Evolutionary conservation across 2,329 filamentous ascomycete genomes (phyloP).

Genomic region (Pyrenophora graminea): DNA sequence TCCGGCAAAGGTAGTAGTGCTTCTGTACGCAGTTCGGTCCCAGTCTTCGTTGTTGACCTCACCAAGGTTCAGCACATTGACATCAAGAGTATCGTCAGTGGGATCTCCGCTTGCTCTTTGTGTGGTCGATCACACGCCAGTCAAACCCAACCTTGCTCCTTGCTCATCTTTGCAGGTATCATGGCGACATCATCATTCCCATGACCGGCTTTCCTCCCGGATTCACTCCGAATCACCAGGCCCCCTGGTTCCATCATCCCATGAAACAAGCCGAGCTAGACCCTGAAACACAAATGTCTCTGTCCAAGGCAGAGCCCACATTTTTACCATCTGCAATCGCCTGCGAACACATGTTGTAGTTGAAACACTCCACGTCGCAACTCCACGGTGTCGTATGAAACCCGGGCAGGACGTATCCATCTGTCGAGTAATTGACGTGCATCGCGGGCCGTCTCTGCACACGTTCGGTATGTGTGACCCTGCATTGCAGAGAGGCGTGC

Average conservation of each 20-base stretch:
- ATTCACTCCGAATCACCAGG: not conserved
- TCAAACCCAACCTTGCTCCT: not conserved
- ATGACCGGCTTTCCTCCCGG: slow-evolving; percentile 5
- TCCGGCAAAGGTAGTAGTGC: not conserved
- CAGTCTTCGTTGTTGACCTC: not conserved
- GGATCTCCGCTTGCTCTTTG: not conserved
- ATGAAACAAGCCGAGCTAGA: slow-evolving; percentile 3
- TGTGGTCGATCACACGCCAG: not conserved
- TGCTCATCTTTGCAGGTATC: not conserved
- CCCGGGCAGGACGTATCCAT: not conserved
- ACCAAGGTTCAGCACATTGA: slow-evolving; percentile 2
- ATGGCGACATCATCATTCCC: slow-evolving; percentile 3
- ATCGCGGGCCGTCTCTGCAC: slow-evolving; percentile 14
- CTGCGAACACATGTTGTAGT: slow-evolving; percentile 14
- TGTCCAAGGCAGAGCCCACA: not conserved
- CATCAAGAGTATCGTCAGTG: slow-evolving; percentile 1
- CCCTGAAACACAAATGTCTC: slow-evolving; percentile 4
- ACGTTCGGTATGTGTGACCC: slow-evolving; percentile 7
- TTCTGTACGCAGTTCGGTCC: slow-evolving; percentile 2
- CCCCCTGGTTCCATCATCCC: not conserved
- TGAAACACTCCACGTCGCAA: slow-evolving; percentile 8
- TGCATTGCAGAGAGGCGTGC: slow-evolving; percentile 9
- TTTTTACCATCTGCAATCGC: slow-evolving; percentile 1
- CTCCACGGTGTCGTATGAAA: not conserved
- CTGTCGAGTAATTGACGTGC: slow-evolving; percentile 25